phyloP scores from a whole-genome alignment of 257 asterid species.

The Jacaranda mimosifolia region DNA sequence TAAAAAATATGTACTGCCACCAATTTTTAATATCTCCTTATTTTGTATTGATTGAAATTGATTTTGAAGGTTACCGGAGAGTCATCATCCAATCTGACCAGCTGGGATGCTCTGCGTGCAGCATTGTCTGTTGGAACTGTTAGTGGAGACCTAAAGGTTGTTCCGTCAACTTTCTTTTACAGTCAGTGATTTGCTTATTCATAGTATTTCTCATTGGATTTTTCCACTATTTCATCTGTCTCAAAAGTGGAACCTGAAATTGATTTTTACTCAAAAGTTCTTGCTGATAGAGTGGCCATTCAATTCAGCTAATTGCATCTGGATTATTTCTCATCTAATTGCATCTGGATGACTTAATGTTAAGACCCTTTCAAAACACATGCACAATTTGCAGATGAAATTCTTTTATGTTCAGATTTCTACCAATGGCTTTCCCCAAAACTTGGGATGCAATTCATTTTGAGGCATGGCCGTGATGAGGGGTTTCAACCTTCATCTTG shows the following conservation, averaged over 20 bases:
- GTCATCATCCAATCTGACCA: conserved; percentile 67
- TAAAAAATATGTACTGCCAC: conserved; percentile 11
- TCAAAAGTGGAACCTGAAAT: conserved; percentile 1
- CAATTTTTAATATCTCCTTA: conserved; percentile 12
- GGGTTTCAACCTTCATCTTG: too few species aligned
- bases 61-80: conserved; percentile 87
- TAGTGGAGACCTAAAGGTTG: conserved; percentile 99
- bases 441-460: not conserved
- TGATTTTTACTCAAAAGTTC: not conserved
- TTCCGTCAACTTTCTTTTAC: conserved; percentile 33
- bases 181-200: conserved; percentile 19
- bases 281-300: not conserved
- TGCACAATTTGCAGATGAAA: too few species aligned
- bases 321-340: not conserved
- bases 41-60: conserved; percentile 14
- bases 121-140: conserved; percentile 99
- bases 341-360: too few species aligned
- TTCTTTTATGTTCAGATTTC: not conserved
- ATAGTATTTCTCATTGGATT: not conserved
- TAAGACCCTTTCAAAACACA: not conserved
- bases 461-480: too few species aligned
- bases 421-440: not conserved
- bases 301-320: not conserved
- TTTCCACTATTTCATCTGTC: not conserved
- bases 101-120: conserved; percentile 98